Percentiles rank a stretch among this genome's conserved stretches.
Evolutionary conservation across 495 filamentous ascomycete genomes (phyloP).

Genomic region (Trichoderma reesei): DNA sequence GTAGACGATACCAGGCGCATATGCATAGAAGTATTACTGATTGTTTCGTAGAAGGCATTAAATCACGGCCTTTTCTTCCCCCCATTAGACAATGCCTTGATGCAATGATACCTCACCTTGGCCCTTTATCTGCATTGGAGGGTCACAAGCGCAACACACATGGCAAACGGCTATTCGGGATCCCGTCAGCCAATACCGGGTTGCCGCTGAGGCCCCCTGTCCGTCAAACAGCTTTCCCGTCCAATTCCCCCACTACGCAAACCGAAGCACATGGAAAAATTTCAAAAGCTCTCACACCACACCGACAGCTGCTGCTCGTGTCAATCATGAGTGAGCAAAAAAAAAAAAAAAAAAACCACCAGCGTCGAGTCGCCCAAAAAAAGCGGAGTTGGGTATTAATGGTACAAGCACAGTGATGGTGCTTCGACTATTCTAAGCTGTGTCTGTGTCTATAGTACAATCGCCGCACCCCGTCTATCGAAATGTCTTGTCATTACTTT

Average conservation of each 20-base stretch:
- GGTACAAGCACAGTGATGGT: conserved; percentile 9
- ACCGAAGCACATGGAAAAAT: no score
- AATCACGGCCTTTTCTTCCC: background rate
- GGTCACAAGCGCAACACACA: background rate
- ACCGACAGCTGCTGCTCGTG: background rate
- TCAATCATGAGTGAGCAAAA: background rate
- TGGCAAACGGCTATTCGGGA: background rate
- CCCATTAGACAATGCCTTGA: background rate
- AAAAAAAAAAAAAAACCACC: background rate
- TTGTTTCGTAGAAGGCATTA: background rate
- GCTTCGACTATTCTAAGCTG: conserved; percentile 8
- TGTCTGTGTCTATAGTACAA: conserved; percentile 13
- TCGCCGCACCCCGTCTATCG: conserved; percentile 22
- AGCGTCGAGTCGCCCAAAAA: background rate
- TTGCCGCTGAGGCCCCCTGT: background rate
- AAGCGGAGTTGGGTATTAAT: conserved; percentile 8
- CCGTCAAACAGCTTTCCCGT: background rate
- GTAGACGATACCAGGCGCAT: background rate
- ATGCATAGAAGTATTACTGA: background rate
- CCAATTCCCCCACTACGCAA: background rate
- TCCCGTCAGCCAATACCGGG: background rate
- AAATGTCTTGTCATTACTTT: conserved; percentile 27
- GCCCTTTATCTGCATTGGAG: background rate
- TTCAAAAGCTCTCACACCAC: background rate
- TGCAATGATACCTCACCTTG: background rate